Evolutionary conservation across 768 basidiomycete species (phyloP).

Genomic region (Auriscalpium microsporum): DNA sequence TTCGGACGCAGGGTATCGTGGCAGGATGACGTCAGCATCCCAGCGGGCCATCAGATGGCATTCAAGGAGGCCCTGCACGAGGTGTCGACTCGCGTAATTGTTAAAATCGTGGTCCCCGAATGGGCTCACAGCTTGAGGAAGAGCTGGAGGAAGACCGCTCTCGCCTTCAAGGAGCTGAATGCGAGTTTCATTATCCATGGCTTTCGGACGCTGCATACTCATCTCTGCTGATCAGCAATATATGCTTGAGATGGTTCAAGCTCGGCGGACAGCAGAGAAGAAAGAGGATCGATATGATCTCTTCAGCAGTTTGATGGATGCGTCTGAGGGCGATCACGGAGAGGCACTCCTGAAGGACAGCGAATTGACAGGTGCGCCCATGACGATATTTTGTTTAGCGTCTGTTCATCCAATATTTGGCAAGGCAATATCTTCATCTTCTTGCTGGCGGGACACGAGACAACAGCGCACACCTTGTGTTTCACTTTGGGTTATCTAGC

Average conservation of each 20-base stretch:
- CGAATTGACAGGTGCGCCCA: conserved; percentile 14
- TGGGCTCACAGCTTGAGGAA: conserved; percentile 31
- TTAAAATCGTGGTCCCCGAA: conserved; percentile 31
- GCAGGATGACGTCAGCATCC: conserved; percentile 33
- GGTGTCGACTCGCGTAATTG: conserved; percentile 29
- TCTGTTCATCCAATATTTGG: neutral
- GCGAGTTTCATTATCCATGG: conserved; percentile 16
- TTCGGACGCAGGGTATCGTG: conserved; percentile 46
- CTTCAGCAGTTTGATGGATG: conserved; percentile 20
- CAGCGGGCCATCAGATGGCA: conserved; percentile 38
- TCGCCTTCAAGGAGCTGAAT: conserved; percentile 36
- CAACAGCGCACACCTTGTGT: conserved; percentile 29
- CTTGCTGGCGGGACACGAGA: conserved; percentile 30
- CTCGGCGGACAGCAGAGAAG: conserved; percentile 7
- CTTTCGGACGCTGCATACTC: neutral
- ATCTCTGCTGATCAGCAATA: conserved; percentile 12
- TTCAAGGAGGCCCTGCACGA: conserved; percentile 42
- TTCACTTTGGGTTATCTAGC: conserved; percentile 35
- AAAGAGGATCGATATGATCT: conserved; percentile 18
- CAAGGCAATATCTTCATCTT: conserved; percentile 24
- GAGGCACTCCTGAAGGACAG: conserved; percentile 10
- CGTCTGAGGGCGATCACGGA: conserved; percentile 11
- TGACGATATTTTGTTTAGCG: neutral
- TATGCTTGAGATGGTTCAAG: conserved; percentile 22
- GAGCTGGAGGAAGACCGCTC: conserved; percentile 21